phyloP scores from a whole-genome alignment of 2,329 filamentous ascomycete species.

The Rutstroemia sp. region DNA sequence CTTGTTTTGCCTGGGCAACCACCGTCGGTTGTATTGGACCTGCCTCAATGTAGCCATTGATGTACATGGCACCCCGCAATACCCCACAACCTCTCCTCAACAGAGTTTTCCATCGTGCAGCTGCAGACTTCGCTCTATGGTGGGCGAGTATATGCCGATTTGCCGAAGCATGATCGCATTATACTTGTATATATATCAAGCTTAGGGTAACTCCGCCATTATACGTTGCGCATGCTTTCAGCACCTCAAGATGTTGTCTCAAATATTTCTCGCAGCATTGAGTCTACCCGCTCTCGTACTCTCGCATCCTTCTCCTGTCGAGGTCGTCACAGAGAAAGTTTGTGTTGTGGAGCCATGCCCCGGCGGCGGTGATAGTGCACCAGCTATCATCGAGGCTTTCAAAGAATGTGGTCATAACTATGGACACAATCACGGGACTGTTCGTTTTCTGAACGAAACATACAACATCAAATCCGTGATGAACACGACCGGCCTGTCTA shows the following conservation, averaged over 20 bases:
- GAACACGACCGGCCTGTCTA: constrained; percentile 36
- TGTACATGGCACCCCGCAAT: background rate
- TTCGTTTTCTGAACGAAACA: constrained; percentile 36
- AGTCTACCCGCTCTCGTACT: background rate
- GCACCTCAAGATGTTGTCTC: background rate
- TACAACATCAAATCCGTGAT: constrained; percentile 39
- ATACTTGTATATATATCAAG: background rate
- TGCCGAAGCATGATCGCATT: background rate
- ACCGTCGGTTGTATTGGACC: background rate
- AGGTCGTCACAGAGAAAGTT: background rate
- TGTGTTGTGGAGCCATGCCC: constrained; percentile 24
- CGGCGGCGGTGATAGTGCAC: constrained; percentile 18
- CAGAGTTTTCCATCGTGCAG: background rate
- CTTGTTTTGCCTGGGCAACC: no score
- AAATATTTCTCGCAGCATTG: background rate
- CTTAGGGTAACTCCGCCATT: no score
- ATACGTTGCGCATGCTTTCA: no score
- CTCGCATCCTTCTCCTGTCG: background rate
- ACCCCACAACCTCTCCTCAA: background rate
- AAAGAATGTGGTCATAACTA: constrained; percentile 31
- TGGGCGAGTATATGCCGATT: background rate
- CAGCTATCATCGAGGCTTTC: constrained; percentile 36
- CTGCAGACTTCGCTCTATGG: background rate
- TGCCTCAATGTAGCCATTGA: background rate
- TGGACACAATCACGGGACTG: constrained; percentile 23